phyloP scores from a whole-genome alignment of 345 rosid genomes.

The Brassica carinata region DNA sequence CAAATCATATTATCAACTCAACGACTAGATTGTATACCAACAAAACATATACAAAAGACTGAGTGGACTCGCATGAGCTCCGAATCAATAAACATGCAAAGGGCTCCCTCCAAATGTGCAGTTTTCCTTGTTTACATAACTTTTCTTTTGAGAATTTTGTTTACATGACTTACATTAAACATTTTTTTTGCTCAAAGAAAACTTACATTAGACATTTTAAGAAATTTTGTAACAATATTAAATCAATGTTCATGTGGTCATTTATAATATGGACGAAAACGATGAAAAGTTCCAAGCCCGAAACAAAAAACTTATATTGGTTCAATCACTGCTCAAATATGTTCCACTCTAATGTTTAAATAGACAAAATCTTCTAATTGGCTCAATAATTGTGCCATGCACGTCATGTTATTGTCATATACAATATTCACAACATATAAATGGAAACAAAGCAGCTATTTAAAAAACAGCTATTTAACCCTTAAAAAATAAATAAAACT shows the following conservation, averaged over 20 bases:
- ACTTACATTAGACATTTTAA: not conserved
- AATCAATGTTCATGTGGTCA: not conserved
- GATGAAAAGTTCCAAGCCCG: not conserved
- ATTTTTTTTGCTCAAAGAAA: no score
- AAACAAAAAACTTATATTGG: not conserved
- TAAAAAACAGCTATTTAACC: not conserved
- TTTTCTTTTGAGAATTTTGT: no score
- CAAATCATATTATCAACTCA: not conserved
- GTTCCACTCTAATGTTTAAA: conserved; percentile 8
- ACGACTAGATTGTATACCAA: not conserved
- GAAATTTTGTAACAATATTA: not conserved
- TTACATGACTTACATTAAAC: not conserved
- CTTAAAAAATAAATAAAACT: not conserved
- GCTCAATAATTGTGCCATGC: conserved; percentile 12
- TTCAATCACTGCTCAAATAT: conserved; percentile 7
- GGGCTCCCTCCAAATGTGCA: not conserved
- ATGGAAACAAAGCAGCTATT: not conserved
- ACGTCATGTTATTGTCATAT: conserved; percentile 21
- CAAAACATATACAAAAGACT: not conserved
- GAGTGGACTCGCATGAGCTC: not conserved
- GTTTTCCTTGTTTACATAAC: not conserved
- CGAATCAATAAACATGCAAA: not conserved
- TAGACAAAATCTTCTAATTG: not conserved
- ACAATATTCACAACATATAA: conserved; percentile 4
- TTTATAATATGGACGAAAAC: not conserved